Evolutionary conservation across 208 protist genomes (phyloP), one percentile per base, ranked within the genome.

Genomic region (Endotrypanum monterogeii): DNA sequence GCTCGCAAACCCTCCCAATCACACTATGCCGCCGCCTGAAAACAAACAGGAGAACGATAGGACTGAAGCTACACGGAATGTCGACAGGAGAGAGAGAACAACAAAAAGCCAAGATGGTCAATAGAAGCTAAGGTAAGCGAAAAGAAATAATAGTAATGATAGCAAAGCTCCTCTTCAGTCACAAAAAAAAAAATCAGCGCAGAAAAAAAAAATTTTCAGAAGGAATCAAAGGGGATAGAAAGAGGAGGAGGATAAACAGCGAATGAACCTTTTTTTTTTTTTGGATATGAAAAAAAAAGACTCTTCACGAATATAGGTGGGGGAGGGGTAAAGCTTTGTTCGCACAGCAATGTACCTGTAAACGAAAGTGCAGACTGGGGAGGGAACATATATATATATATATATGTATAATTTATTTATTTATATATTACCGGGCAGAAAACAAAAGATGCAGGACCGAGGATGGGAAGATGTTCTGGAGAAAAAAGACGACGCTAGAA

Each of bases 331-430:
- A n/a, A n/a, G n/a, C n/a, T n/a, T n/a, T n/a, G n/a, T n/a, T n/a
- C n/a, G n/a, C n/a, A n/a, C n/a, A n/a, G n/a, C n/a, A 52, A 52
- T 3, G 14, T 18, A 32, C 16, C n/a, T 5, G 6, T 23, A 28
- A 57, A 57, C 18, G 14, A 37, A 16, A 74, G 20, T n/a, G n/a
- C n/a, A n/a, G n/a, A n/a, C n/a, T n/a, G n/a, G n/a, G n/a, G n/a
- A n/a, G n/a, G n/a, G 58, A 12, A 5, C 16, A 74, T 67, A 74
- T 74, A 74, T 73, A 73, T 71, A 74, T 74, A 74, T 68, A 74
- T 74, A 74, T 74, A 70, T 70, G 8, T 73, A 71, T 73, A n/a
- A 70, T 69, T 20, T 74, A 30, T 61, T 20, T 57, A 28, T 66
- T 9, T 39, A n/a, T 39, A 23, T 12, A 74, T 39, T 44, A 69